These are phyloP conservation scores for Aureobasidium sp. DNA, from an alignment of 2,329 filamentous ascomycete genomes.

Conservation along the genomic window DNA sequence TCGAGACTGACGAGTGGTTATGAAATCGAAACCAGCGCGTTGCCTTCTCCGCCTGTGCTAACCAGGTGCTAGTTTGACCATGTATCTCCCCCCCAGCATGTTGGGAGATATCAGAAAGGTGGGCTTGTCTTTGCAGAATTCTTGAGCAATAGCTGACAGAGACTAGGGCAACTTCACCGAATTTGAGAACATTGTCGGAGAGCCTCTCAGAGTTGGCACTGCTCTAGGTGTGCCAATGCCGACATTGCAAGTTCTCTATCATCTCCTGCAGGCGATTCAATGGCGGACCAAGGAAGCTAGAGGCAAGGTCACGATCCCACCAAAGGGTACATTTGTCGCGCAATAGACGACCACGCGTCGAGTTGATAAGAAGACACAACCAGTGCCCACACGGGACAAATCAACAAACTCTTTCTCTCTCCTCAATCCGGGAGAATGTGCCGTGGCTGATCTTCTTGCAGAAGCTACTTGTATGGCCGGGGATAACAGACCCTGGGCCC, in stretches of 20 bases:
- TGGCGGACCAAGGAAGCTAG: slow-evolving; percentile 22
- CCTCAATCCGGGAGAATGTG: background rate
- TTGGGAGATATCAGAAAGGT: slow-evolving; percentile 44
- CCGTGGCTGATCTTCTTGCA: background rate
- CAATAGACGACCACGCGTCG: background rate
- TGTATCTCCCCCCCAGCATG: slow-evolving; percentile 49
- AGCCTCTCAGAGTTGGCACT: slow-evolving; percentile 48
- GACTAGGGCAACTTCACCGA: slow-evolving; percentile 47
- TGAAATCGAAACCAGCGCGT: too few species aligned
- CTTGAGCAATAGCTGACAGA: background rate
- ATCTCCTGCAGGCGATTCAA: slow-evolving; percentile 43
- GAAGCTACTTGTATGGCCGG: background rate
- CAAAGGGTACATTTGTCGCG: slow-evolving; percentile 18
- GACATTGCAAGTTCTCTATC: slow-evolving; percentile 44
- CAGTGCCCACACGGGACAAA: background rate
- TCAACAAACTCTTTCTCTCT: background rate
- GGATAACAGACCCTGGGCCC: slow-evolving; percentile 3
- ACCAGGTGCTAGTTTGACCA: slow-evolving; percentile 27
- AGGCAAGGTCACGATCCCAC: slow-evolving; percentile 11
- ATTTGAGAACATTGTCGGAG: slow-evolving; percentile 50
- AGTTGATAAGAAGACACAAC: background rate
- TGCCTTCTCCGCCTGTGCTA: too few species aligned
- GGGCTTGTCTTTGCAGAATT: background rate
- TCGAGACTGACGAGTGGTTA: too few species aligned
- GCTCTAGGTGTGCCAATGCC: slow-evolving; percentile 44